Evolutionary conservation across 2,329 filamentous ascomycete species (phyloP).

Genomic region (Penicillium crustosum): DNA sequence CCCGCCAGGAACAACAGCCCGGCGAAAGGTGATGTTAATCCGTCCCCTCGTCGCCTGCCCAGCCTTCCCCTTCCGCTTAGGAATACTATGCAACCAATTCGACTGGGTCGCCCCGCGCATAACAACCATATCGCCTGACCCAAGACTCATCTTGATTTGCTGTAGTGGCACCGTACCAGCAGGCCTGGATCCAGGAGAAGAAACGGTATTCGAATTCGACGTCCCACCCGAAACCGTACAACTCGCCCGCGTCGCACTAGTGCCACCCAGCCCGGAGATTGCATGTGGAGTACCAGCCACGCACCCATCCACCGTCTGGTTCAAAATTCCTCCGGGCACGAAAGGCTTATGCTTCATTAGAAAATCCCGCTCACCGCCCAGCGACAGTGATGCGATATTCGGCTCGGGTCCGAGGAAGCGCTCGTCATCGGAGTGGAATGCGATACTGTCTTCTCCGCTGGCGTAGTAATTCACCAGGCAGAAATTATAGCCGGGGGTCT

Average conservation of each 20-base stretch:
- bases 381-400: constrained; percentile 71
- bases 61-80: constrained; percentile 64
- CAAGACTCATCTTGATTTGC: constrained; percentile 56
- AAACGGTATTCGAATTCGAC: not conserved
- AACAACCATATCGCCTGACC: constrained; percentile 73
- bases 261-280: not conserved
- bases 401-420: constrained; percentile 69
- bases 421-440: constrained; percentile 79
- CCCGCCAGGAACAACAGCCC: constrained; percentile 67
- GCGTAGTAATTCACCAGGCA: constrained; percentile 82
- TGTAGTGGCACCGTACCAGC: constrained; percentile 17
- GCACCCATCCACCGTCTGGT: constrained; percentile 21
- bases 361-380: constrained; percentile 73
- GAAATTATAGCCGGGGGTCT: constrained; percentile 71
- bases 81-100: constrained; percentile 75
- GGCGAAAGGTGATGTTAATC: constrained; percentile 77
- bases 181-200: not conserved
- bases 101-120: constrained; percentile 75
- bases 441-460: constrained; percentile 72
- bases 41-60: constrained; percentile 60
- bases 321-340: constrained; percentile 22
- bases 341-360: constrained; percentile 73
- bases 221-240: not conserved
- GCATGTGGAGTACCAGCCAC: constrained; percentile 25
- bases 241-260: not conserved